A percentile compares a stretch with the other conserved stretches of the same genome.
Conservation (phyloP, 345 rosid species). For the Salix viminalis region DNA sequence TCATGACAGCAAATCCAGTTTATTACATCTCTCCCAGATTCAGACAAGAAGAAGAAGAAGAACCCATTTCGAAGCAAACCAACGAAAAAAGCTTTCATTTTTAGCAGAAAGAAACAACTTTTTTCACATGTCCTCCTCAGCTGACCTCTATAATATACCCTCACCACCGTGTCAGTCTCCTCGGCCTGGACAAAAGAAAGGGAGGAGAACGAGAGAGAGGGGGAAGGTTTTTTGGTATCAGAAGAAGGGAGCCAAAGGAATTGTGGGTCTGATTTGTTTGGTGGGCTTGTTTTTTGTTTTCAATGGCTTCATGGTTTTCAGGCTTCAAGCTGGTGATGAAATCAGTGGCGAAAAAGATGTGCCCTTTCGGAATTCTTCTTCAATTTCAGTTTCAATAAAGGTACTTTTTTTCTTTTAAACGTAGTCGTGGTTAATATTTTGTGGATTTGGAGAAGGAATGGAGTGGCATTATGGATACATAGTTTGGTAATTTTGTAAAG, state of each 20-base stretch:
- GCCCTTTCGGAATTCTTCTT: conserved; percentile 34
- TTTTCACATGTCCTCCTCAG: neutral
- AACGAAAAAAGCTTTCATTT: neutral
- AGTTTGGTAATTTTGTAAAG: neutral
- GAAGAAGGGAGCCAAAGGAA: conserved; percentile 42
- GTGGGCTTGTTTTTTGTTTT: conserved; percentile 61
- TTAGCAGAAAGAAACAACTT: neutral
- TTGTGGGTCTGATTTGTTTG: conserved; percentile 41
- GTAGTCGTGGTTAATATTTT: neutral
- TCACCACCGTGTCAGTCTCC: neutral
- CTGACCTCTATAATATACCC: neutral
- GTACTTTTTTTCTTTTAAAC: conserved; percentile 16
- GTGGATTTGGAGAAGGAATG: neutral
- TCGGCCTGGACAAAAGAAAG: conserved; percentile 33
- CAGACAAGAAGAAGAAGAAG: neutral
- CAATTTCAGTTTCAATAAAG: conserved; percentile 38
- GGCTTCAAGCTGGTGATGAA: conserved; percentile 47
- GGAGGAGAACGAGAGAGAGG: conserved; percentile 33
- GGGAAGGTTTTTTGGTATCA: conserved; percentile 47
- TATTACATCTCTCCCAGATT: neutral
- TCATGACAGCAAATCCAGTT: neutral
- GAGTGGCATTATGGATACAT: neutral
- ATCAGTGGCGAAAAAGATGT: conserved; percentile 24
- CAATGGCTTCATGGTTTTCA: conserved; percentile 68
- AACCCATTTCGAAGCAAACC: neutral